phyloP scores from a whole-genome alignment of 148 eudicot species.

The Rhododendron griersonianum region DNA sequence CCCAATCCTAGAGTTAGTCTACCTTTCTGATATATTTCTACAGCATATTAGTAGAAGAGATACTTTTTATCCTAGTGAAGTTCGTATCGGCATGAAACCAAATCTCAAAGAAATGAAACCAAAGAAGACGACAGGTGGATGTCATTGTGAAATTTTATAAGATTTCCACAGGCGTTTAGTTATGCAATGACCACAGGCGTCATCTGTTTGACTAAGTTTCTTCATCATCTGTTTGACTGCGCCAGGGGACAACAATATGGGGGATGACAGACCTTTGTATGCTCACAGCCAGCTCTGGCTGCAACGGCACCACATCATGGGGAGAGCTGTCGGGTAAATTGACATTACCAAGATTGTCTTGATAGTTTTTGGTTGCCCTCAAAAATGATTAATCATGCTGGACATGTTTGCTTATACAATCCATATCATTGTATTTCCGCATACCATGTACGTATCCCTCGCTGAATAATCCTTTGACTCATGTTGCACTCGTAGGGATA shows the following conservation, averaged over 20 bases:
- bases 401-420: neutral
- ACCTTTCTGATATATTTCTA: neutral
- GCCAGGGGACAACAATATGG: slow-evolving; percentile 39
- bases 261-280: slow-evolving; percentile 39
- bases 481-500: neutral
- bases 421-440: neutral
- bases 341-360: neutral
- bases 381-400: neutral
- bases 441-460: neutral
- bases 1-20: no score
- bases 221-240: slow-evolving; percentile 4
- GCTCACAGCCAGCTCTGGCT: slow-evolving; percentile 38
- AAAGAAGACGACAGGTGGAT: neutral
- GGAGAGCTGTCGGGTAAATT: slow-evolving; percentile 43
- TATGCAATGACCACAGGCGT: neutral
- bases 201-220: neutral
- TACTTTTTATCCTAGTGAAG: no score
- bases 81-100: no score
- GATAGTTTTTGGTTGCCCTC: neutral
- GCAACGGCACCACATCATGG: slow-evolving; percentile 28
- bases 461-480: neutral
- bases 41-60: no score
- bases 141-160: neutral
- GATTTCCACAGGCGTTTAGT: neutral
- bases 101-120: no score